These are phyloP conservation scores for Quercus engelmannii DNA, from an alignment of 306 rosid genomes.

Conservation along the genomic window DNA sequence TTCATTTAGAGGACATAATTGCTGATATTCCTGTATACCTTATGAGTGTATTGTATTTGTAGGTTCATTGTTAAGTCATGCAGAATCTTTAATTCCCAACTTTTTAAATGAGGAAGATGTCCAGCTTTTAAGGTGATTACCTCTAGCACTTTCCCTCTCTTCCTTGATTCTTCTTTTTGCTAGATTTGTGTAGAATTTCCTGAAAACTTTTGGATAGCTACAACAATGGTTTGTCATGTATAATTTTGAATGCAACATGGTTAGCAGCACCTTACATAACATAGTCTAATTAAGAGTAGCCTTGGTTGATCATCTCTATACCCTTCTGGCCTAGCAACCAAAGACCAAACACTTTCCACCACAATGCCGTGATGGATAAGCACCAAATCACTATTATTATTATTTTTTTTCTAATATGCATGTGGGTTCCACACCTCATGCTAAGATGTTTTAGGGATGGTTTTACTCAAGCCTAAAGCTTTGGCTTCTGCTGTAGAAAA, in stretches of 20 bases:
- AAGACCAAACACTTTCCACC: neutral
- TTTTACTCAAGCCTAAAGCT: neutral
- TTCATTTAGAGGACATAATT: conserved; percentile 2
- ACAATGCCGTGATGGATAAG: neutral
- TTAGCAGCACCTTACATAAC: neutral
- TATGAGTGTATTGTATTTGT: conserved; percentile 34
- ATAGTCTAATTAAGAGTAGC: neutral
- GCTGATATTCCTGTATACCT: conserved; percentile 23
- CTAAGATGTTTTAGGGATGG: neutral
- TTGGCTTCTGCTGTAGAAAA: neutral
- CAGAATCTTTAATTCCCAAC: conserved; percentile 89
- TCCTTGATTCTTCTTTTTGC: neutral
- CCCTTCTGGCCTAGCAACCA: neutral
- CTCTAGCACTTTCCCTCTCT: conserved; percentile 1
- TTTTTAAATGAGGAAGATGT: conserved; percentile 80
- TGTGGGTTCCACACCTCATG: neutral
- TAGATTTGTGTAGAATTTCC: conserved; percentile 16
- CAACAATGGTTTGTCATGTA: neutral
- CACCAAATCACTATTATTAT: neutral
- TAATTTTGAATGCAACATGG: no score
- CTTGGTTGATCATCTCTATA: neutral
- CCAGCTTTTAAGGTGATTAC: conserved; percentile 73
- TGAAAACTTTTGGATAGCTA: conserved; percentile 18
- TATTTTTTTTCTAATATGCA: neutral
- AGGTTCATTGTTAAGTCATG: conserved; percentile 91